Evolutionary conservation across 352 stramenopile genomes (phyloP), one percentile per base, ranked within the genome.

Genomic region (Globisporangium alternatum): DNA sequence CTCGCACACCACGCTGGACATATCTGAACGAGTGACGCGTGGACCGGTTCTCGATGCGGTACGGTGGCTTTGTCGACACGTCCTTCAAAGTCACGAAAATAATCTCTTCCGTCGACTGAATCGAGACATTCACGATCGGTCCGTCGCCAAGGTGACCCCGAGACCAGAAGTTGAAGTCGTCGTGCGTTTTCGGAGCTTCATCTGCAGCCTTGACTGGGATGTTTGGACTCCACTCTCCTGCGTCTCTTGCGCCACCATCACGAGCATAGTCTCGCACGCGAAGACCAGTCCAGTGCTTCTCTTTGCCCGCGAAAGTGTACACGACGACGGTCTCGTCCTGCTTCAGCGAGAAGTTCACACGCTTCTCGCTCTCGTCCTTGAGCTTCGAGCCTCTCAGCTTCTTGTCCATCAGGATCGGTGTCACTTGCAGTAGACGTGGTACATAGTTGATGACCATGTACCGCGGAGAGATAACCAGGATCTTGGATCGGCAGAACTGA

Each of bases 31-130:
- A 71, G 61, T 85, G 68, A 10, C 71, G 76, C 12, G 78, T 90
- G 41, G 84, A 96, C 2, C 88, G 84, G 64, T 96, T 96, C 60
- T 96, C 88, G 53, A 96, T 93, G 15, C 88, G 88, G 56, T 94
- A 93, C 19, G 75, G 81, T 15, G 88, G 86, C 0, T 70, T 80
- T 15, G 65, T 52, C 6, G 86, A 93, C 57, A 89, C 81, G 60
- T 96, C 88, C 22, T 70, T 85, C 12, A 94, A 66, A 19, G 73
- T 86, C 8, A 75, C 70, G 37, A 88, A 93, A n/a, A 93, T 85
- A 9, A 72, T 92, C 60, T 91, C 80, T 10, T 88, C 75, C 1
- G 74, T 60, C 17, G 80, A 77, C 55, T 91, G 81, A 9, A 90
- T 75, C 25, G 68, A 70, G 7, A 93, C 60, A 52, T 84, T 92